Percentiles rank a stretch among this genome's conserved stretches.
phyloP scores from a whole-genome alignment of 768 basidiomycete genomes.

The Leucocoprinus sp. region DNA sequence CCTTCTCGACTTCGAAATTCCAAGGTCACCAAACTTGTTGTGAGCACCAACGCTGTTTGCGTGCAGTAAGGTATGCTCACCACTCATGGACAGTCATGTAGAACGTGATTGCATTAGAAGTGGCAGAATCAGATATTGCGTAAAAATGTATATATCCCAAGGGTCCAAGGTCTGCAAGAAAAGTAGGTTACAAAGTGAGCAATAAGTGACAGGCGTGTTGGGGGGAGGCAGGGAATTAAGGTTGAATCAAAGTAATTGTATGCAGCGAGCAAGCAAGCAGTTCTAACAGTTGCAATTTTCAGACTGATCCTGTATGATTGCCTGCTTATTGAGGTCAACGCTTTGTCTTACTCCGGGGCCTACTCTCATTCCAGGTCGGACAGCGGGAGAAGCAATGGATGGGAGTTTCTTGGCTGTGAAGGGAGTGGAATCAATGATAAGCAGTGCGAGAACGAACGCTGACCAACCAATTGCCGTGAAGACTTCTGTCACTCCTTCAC shows the following conservation, averaged over 20 bases:
- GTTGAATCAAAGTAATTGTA: too few relatives aligned
- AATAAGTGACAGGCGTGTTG: constrained; percentile 12
- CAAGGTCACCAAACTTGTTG: not conserved
- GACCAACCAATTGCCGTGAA: constrained; percentile 72
- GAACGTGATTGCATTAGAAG: constrained; percentile 8
- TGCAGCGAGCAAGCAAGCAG: not conserved
- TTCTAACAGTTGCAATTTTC: constrained; percentile 74
- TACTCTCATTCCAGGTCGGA: constrained; percentile 48
- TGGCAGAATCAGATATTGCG: constrained; percentile 10
- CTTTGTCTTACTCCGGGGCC: constrained; percentile 49
- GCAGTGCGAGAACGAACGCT: not conserved
- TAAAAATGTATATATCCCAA: constrained; percentile 24
- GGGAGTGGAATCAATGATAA: constrained; percentile 5
- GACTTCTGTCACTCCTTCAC: constrained; percentile 79
- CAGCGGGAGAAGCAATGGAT: constrained; percentile 62
- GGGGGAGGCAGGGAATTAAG: not conserved
- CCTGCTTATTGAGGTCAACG: constrained; percentile 76
- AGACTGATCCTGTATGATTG: constrained; percentile 39
- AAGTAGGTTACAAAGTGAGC: constrained; percentile 19
- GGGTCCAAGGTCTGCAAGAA: constrained; percentile 26
- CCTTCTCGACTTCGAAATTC: not conserved
- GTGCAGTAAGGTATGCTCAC: not conserved
- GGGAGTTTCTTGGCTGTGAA: constrained; percentile 79
- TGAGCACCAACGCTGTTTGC: constrained; percentile 1
- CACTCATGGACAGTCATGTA: not conserved